phyloP scores from a whole-genome alignment of 73 alveolate genomes.

The Loxodes magnus region DNA sequence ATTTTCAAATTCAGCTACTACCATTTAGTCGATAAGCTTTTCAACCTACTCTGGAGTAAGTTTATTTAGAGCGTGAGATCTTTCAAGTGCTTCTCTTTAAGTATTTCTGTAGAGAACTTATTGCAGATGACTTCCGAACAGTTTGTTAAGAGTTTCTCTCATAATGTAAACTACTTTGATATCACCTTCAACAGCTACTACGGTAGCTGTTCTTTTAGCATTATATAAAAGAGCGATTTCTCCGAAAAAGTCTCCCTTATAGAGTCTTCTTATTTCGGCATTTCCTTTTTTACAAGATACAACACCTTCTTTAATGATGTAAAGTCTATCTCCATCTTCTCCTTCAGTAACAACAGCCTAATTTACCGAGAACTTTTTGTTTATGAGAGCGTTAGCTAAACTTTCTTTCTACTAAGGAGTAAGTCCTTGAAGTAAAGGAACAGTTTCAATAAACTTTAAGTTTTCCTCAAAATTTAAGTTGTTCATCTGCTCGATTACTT shows the following conservation, averaged over 20 bases:
- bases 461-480: not conserved
- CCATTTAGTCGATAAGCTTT: not conserved
- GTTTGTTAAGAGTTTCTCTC: too few species aligned
- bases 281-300: not conserved
- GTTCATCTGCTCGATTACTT: constrained; percentile 5
- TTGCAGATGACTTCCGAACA: not conserved
- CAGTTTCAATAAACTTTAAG: not conserved
- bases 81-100: not conserved
- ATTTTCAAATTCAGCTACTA: not conserved
- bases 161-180: not conserved
- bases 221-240: not conserved
- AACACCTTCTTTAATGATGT: not conserved
- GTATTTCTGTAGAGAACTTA: constrained; percentile 4
- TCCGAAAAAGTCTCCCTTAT: constrained; percentile 8
- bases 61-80: not conserved
- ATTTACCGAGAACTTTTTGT: not conserved
- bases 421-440: not conserved
- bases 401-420: not conserved
- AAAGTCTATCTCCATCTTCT: constrained; percentile 3
- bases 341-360: not conserved
- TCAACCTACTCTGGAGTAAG: not conserved
- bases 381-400: not conserved
- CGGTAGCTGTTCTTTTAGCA: constrained; percentile 22
- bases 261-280: not conserved
- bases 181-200: constrained; percentile 12